phyloP scores from a whole-genome alignment of 495 filamentous ascomycete species.

The Delitschia confertaspora region DNA sequence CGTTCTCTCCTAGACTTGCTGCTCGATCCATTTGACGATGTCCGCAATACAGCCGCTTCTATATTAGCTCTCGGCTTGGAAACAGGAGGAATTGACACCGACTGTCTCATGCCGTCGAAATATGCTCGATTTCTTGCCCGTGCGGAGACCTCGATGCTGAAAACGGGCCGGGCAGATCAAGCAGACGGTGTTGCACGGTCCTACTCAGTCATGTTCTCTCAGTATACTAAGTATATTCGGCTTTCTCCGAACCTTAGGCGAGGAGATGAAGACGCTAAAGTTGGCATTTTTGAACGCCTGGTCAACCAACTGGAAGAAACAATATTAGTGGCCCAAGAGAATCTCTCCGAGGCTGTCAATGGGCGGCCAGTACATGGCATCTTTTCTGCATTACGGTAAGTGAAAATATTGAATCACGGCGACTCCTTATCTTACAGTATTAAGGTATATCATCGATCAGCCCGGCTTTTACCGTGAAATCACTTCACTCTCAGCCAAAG shows the following conservation, averaged over 20 bases:
- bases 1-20: conserved; percentile 63
- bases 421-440: conserved; percentile 10
- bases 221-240: not conserved
- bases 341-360: conserved; percentile 28
- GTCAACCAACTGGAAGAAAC: conserved; percentile 25
- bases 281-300: conserved; percentile 8
- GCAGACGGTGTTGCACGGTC: conserved; percentile 70
- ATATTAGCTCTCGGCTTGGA: conserved; percentile 43
- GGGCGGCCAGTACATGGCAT: conserved; percentile 35
- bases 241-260: not conserved
- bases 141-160: conserved; percentile 49
- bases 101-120: not conserved
- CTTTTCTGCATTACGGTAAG: conserved; percentile 41
- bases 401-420: not conserved
- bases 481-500: conserved; percentile 6
- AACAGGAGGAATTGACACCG: not conserved
- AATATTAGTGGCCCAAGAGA: conserved; percentile 18
- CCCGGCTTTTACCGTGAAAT: conserved; percentile 31
- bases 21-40: conserved; percentile 87
- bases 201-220: conserved; percentile 27
- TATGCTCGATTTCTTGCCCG: conserved; percentile 31
- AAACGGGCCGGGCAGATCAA: conserved; percentile 73
- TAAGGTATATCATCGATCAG: conserved; percentile 34
- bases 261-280: conserved; percentile 1
- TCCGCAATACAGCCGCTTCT: conserved; percentile 55